Evolutionary conservation across 148 eudicot genomes (phyloP), one percentile per base, ranked within the genome.

Genomic region (Fagopyrum esculentum): DNA sequence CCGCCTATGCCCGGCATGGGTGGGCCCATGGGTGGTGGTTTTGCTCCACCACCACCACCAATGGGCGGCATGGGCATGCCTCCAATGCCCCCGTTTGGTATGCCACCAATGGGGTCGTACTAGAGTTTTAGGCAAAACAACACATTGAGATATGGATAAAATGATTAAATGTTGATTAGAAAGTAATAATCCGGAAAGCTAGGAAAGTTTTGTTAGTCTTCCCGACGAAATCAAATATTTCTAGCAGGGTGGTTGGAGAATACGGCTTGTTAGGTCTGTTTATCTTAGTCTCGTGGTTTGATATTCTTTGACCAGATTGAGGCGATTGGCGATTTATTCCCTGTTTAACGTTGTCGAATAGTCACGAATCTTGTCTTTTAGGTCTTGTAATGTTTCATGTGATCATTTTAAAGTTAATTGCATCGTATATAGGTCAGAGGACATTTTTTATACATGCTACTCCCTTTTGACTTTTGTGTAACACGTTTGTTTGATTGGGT

Each of bases 41-140:
- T 15, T 80, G 90, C 71, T 3, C 69, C 69, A 10, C 87, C 92
- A 6, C 91, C 87, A 6, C 85, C 83, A 6, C 86, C 87, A 0
- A 93, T 93, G 98, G 89, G 89, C 11, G 86, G 73, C 6, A 71
- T 71, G 73, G 94, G 97, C 74, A 94, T 94, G 98, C 98, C 98
- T 52, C 97, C 98, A 44, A 92, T 95, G 97, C 96, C 97, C 55
- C 87, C 92, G 49, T 93, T 75, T 69, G 98, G 98, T 74, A 93
- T 93, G 98, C 98, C 98, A 30, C 87, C 92, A 11, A 91, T 93
- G 98, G 97, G 97, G 12, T 84, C 92, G 5, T 93, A 89, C 73
- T 93, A 77, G 83, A 71, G 55, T 55, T 5, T 48, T 76, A 35
- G 49, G 22, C 63, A 46, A n/a, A 30, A 35, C 40, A 1, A 35